Evolutionary conservation across 306 rosid genomes (phyloP).

Genomic region (Rosa chinensis): DNA sequence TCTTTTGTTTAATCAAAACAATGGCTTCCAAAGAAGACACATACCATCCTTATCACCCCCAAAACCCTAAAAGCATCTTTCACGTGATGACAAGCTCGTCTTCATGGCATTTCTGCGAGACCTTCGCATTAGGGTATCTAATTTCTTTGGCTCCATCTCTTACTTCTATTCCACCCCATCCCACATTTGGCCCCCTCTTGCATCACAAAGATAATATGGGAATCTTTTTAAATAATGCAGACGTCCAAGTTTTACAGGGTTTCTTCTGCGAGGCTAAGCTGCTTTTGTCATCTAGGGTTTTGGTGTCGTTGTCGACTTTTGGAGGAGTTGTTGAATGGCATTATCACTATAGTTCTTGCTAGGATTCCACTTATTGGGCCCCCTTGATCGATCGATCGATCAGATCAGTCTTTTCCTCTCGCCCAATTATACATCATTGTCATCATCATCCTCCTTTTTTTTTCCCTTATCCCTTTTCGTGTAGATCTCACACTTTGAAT

Average conservation of each 20-base stretch:
- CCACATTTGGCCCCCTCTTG: constrained; percentile 27
- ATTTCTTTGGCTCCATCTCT: constrained; percentile 15
- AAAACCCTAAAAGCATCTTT: constrained; percentile 53
- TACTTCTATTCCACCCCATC: constrained; percentile 12
- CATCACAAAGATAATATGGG: constrained; percentile 16
- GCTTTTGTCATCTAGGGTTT: constrained; percentile 54
- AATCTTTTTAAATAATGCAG: constrained; percentile 50
- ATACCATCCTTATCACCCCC: constrained; percentile 33
- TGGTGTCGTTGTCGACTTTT: constrained; percentile 54
- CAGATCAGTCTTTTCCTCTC: constrained; percentile 26
- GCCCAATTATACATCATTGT: constrained; percentile 36
- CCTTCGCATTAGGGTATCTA: constrained; percentile 49
- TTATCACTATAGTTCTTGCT: constrained; percentile 43
- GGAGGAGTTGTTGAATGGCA: constrained; percentile 46
- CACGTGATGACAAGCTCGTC: constrained; percentile 68
- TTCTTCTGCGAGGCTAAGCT: constrained; percentile 32
- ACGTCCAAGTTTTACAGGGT: constrained; percentile 16
- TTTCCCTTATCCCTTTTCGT: neutral
- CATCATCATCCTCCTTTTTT: neutral
- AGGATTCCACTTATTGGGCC: constrained; percentile 49
- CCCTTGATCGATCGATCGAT: neutral
- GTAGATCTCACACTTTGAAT: neutral
- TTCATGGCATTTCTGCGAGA: constrained; percentile 44
- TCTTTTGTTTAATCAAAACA: constrained; percentile 14
- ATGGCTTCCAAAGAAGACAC: constrained; percentile 36